These are phyloP conservation scores for Lepiota brunneoincarnata DNA, from an alignment of 768 basidiomycete genomes.

Conservation along the genomic window DNA sequence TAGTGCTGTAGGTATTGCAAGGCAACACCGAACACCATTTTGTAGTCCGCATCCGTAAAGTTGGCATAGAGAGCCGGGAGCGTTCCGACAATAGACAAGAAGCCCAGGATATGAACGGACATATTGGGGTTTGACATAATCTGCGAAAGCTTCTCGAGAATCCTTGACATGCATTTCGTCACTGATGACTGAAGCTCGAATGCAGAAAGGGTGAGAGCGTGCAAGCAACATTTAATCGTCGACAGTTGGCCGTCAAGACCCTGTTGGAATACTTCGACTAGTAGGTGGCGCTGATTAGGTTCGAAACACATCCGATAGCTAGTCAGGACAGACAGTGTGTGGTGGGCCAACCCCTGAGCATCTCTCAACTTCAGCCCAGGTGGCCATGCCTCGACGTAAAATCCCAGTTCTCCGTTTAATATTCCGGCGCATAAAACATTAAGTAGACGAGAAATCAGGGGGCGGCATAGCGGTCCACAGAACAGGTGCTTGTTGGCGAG, in stretches of 20 bases:
- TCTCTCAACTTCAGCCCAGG: conserved; percentile 67
- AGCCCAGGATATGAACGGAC: conserved; percentile 94
- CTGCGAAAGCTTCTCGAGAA: conserved; percentile 84
- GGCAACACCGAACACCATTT: conserved; percentile 92
- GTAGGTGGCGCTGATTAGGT: conserved; percentile 54
- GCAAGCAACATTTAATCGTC: conserved; percentile 85
- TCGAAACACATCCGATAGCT: conserved; percentile 84
- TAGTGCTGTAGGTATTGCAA: conserved; percentile 93
- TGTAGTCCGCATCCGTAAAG: conserved; percentile 88
- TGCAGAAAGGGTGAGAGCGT: conserved; percentile 82
- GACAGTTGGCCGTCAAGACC: conserved; percentile 70
- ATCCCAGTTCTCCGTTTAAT: conserved; percentile 52
- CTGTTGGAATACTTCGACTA: conserved; percentile 71
- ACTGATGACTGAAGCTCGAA: conserved; percentile 85
- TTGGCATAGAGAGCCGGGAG: conserved; percentile 79
- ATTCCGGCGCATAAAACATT: conserved; percentile 68
- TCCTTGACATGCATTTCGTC: conserved; percentile 73
- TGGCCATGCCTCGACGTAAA: conserved; percentile 58
- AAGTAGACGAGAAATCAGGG: conserved; percentile 59
- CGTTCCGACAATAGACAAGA: conserved; percentile 84
- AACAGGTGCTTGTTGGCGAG: conserved; percentile 95
- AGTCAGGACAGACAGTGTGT: conserved; percentile 83
- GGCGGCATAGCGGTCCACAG: conserved; percentile 82
- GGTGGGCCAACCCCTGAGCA: conserved; percentile 84
- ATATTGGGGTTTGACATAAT: conserved; percentile 94